Base-by-base conservation (phyloP, 257 asterid genomes). In the Cruciata laevipes region DNA sequence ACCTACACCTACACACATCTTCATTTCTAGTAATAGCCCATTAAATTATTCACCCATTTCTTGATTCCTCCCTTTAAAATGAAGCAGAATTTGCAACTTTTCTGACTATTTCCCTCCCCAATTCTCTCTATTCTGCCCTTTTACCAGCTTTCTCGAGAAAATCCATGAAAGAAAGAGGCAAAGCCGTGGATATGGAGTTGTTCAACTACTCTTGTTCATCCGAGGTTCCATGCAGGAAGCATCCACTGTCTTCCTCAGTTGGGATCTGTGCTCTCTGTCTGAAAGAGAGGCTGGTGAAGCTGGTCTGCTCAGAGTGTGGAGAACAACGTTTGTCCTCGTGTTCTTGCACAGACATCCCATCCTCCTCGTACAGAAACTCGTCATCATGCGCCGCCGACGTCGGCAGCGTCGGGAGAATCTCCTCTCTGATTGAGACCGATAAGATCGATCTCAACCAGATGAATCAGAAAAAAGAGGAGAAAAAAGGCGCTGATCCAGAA, bases 291-390 rank as follows among this genome's bases (percentile, higher is more conserved):
- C 79, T 93, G n/a, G 82, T 86, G 20, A 80, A 85, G 6, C 53
- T 93, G 38, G 86, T 93, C 5, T 93, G 98, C 78, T 81, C 96
- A 0, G 98, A 93, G 25, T 93, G 98, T 66, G 98, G 98, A 38
- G 98, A 93, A 66, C 95, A 93, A 76, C 75, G 98, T 6, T 81
- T 87, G 4, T 85, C 95, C 20, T 89, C 96, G 0, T 89, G 95
- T 49, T 89, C 98, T 25, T 89, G 97, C 80, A 86, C 98, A 10
- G 98, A 87, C 60, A 75, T 81, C 17, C 85, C 93, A 33, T 84
- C 96, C 10, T 86, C 93, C 32, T 84, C 96, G 0, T 75, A 84
- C 63, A 77, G 86, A 18, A 87, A 86, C 32, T 90, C 97, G 0
- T 85, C 51, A 11, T 42, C 87, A 30, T 80, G 89, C 31, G 72